A percentile compares a stretch with the other conserved stretches of the same genome.
Conservation (phyloP, 2,329 filamentous ascomycete species). For the Microsporum canis region DNA sequence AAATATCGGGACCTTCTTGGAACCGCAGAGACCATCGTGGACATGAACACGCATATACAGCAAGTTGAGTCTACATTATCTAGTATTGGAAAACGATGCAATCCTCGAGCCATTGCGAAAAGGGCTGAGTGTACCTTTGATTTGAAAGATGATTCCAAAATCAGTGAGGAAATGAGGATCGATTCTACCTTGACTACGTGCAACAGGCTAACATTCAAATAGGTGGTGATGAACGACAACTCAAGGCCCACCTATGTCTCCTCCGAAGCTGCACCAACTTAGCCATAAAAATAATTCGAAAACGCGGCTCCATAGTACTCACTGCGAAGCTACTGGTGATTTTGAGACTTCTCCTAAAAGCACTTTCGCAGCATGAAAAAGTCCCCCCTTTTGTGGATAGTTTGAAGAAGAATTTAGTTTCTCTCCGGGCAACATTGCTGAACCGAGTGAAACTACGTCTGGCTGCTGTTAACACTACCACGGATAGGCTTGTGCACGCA, state of each 20-base stretch:
- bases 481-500: conserved; percentile 52
- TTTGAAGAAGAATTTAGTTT: conserved; percentile 52
- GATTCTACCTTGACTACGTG: neutral
- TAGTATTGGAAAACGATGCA: conserved; percentile 65
- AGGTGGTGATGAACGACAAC: conserved; percentile 30
- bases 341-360: conserved; percentile 62
- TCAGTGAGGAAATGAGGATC: conserved; percentile 19
- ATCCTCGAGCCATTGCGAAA: conserved; percentile 55
- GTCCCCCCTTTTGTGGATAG: conserved; percentile 47
- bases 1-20: conserved; percentile 81
- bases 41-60: conserved; percentile 71
- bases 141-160: conserved; percentile 26
- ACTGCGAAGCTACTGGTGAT: conserved; percentile 64
- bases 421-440: conserved; percentile 53
- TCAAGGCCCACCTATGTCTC: conserved; percentile 47
- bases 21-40: conserved; percentile 86
- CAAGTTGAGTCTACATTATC: conserved; percentile 60
- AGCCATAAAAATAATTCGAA: conserved; percentile 43
- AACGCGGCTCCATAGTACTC: conserved; percentile 41
- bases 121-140: conserved; percentile 51
- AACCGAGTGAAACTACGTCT: conserved; percentile 49
- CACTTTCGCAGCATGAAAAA: conserved; percentile 46
- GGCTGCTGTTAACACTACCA: conserved; percentile 34
- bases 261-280: conserved; percentile 46
- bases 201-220: conserved; percentile 9